phyloP scores from a whole-genome alignment of 1,284 basidiomycete genomes.

The Pascua sp. region DNA sequence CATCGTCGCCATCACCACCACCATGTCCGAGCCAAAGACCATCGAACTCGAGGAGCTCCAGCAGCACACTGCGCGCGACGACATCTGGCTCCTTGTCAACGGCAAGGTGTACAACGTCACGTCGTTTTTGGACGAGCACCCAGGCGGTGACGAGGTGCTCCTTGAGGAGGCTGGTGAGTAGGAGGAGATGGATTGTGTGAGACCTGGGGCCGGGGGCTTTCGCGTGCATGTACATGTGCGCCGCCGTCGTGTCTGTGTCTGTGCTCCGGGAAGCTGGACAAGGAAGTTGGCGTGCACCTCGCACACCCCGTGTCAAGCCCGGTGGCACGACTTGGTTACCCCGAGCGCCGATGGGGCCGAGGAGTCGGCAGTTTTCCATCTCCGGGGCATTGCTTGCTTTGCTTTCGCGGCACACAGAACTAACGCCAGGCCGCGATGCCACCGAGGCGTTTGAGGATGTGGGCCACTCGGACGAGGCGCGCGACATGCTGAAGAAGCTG shows the following conservation, averaged over 20 bases:
- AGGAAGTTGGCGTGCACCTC: too few species aligned
- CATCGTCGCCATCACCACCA: not conserved
- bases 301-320: too few species aligned
- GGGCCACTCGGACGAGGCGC: constrained; percentile 97
- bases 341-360: too few species aligned
- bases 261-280: too few species aligned
- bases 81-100: constrained; percentile 73
- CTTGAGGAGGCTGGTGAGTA: constrained; percentile 65
- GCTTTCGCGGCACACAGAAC: too few species aligned
- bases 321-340: too few species aligned
- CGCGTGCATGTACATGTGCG: too few species aligned
- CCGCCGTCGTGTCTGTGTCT: too few species aligned
- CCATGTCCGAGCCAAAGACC: constrained; percentile 48
- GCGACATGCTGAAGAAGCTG: constrained; percentile 76
- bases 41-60: constrained; percentile 69
- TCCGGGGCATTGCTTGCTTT: too few species aligned
- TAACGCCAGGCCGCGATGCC: constrained; percentile 66
- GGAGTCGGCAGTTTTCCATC: too few species aligned
- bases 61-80: constrained; percentile 67
- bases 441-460: constrained; percentile 99
- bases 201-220: too few species aligned
- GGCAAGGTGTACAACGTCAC: constrained; percentile 92
- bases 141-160: constrained; percentile 61
- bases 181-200: not conserved
- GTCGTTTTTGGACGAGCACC: constrained; percentile 81